A percentile compares a stretch with the other conserved stretches of the same genome.
These are phyloP conservation scores for Hanseniaspora taiwanica DNA, from an alignment of 805 yeast genomes.

Conservation along the genomic window DNA sequence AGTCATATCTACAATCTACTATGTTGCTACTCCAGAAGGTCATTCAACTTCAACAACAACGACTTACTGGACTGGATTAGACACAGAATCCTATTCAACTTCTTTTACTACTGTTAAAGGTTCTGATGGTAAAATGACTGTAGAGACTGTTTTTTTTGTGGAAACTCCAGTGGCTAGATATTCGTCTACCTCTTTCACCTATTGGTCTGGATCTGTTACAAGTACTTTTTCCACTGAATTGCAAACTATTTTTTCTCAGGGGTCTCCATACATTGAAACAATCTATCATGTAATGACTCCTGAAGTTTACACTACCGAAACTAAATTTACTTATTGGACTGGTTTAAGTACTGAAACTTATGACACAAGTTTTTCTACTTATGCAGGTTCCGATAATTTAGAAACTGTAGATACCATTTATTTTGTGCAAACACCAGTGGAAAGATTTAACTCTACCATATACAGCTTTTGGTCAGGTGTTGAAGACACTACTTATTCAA, in stretches of 20 bases:
- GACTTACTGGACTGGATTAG: slow-evolving; percentile 8
- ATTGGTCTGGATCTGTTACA: slow-evolving; percentile 1
- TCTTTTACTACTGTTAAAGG: slow-evolving; percentile 4
- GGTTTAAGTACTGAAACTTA: not conserved
- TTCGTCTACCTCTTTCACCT: not conserved
- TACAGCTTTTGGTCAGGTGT: slow-evolving; percentile 2
- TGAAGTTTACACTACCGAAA: not conserved
- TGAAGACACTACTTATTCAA: not conserved
- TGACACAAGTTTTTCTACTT: not conserved
- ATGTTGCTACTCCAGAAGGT: slow-evolving; percentile 4
- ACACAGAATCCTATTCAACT: slow-evolving; percentile 7
- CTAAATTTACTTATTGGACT: slow-evolving; percentile 2
- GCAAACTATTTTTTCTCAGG: not conserved
- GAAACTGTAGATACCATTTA: slow-evolving; percentile 3
- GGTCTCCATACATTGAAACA: not conserved
- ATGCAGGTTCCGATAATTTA: not conserved
- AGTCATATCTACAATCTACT: slow-evolving; percentile 4
- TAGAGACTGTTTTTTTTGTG: slow-evolving; percentile 8
- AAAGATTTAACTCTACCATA: not conserved
- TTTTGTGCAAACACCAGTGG: slow-evolving; percentile 2
- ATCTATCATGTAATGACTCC: slow-evolving; percentile 8
- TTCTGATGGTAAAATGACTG: slow-evolving; percentile 6
- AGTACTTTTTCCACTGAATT: not conserved
- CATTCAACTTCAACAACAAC: slow-evolving; percentile 2
- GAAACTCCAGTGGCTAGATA: slow-evolving; percentile 9